These are phyloP conservation scores for Climacium dendroides DNA, from an alignment of 225 moss, liverwort and hornwort species.

Conservation along the genomic window DNA sequence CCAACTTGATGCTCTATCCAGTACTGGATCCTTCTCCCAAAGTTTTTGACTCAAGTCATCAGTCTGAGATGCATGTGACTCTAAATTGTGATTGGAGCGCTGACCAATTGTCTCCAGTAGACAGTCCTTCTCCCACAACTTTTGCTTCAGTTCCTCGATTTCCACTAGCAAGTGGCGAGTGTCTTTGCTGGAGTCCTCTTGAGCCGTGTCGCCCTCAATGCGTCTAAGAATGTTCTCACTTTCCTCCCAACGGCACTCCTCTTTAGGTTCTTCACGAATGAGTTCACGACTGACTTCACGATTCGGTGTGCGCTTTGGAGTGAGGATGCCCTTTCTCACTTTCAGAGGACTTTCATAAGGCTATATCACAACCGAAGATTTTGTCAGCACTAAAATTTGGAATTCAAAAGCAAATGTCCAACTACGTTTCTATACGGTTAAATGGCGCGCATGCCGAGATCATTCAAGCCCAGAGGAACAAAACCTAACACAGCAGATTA, in stretches of 20 bases:
- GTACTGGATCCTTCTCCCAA: constrained; percentile 24
- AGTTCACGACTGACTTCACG: constrained; percentile 26
- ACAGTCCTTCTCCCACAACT: constrained; percentile 56
- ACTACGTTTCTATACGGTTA: neutral
- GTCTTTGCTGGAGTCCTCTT: constrained; percentile 35
- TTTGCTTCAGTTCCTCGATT: constrained; percentile 54
- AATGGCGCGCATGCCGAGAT: neutral
- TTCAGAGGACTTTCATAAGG: constrained; percentile 48
- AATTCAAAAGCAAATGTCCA: neutral
- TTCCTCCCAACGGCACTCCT: constrained; percentile 55
- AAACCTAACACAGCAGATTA: neutral
- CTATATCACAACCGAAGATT: neutral
- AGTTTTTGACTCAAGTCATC: constrained; percentile 26
- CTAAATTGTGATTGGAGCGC: constrained; percentile 18
- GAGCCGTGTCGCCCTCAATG: constrained; percentile 34
- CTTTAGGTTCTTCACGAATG: constrained; percentile 34
- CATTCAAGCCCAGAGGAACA: neutral
- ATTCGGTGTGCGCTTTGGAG: constrained; percentile 29
- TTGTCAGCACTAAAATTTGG: neutral
- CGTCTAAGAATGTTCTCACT: constrained; percentile 58
- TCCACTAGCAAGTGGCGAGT: constrained; percentile 26
- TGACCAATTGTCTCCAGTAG: constrained; percentile 41
- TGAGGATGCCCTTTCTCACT: constrained; percentile 18
- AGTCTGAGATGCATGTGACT: constrained; percentile 35
- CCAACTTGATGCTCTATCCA: constrained; percentile 14